These are phyloP conservation scores for Lasiosphaeria ovina DNA, from an alignment of 495 filamentous ascomycete species.

Conservation along the genomic window DNA sequence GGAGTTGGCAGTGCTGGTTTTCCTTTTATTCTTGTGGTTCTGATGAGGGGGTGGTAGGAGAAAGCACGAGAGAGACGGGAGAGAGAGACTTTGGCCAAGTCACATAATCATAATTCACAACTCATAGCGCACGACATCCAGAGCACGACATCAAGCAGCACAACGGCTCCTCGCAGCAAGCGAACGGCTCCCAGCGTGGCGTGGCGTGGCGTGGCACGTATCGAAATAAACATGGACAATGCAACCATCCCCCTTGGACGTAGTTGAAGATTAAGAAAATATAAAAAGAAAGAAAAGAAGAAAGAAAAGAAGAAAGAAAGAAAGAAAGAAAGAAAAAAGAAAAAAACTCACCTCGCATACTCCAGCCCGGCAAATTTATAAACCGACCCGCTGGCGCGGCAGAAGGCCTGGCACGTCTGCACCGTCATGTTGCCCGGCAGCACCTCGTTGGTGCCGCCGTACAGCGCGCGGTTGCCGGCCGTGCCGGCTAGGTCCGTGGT, in stretches of 20 bases:
- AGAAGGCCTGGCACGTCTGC: conserved; percentile 42
- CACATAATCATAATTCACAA: neutral
- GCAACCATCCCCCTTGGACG: too few relatives aligned
- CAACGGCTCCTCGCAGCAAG: too few relatives aligned
- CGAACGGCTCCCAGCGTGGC: too few relatives aligned
- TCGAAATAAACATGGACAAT: too few relatives aligned
- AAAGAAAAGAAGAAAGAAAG: too few relatives aligned
- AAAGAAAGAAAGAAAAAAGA: conserved; percentile 3
- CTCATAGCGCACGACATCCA: neutral
- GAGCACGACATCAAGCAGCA: too few relatives aligned
- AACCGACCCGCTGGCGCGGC: conserved; percentile 18
- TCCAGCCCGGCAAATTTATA: conserved; percentile 48
- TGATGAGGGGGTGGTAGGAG: too few relatives aligned
- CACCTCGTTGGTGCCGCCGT: conserved; percentile 31
- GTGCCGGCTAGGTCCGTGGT: conserved; percentile 35
- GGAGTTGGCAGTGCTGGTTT: neutral
- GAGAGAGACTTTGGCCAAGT: too few relatives aligned
- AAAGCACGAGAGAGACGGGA: too few relatives aligned
- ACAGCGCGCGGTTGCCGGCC: conserved; percentile 31
- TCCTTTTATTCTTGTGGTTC: neutral
- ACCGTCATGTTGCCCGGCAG: conserved; percentile 41
- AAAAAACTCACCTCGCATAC: conserved; percentile 39
- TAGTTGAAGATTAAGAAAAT: too few relatives aligned
- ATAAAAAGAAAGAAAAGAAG: too few relatives aligned
- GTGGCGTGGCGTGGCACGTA: too few relatives aligned